phyloP scores from a whole-genome alignment of 148 eudicot species.

The Rhododendron kiyosumense region DNA sequence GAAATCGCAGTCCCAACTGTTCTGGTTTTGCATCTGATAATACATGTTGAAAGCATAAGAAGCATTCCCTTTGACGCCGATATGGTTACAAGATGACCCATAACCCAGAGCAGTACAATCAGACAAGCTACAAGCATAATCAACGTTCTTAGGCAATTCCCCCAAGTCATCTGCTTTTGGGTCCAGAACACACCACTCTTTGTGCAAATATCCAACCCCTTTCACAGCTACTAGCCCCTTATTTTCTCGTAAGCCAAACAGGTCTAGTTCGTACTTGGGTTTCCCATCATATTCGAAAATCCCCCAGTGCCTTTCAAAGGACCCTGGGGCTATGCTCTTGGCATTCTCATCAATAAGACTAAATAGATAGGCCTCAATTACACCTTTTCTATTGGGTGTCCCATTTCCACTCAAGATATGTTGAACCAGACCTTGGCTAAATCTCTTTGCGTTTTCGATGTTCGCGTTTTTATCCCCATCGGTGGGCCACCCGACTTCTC shows the following conservation, averaged over 20 bases:
- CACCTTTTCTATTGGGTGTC: slow-evolving; percentile 65
- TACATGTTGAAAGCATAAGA: slow-evolving; percentile 98
- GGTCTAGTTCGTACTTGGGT: slow-evolving; percentile 77
- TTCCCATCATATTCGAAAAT: slow-evolving; percentile 89
- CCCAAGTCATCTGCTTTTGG: slow-evolving; percentile 33
- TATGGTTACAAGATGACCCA: slow-evolving; percentile 78
- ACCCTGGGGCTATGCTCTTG: slow-evolving; percentile 85
- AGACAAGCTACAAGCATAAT: slow-evolving; percentile 83
- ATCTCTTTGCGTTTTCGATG: slow-evolving; percentile 57
- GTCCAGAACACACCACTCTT: slow-evolving; percentile 75
- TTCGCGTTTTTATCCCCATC: slow-evolving; percentile 81
- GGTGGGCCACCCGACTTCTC: slow-evolving; percentile 99
- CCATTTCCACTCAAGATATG: slow-evolving; percentile 64
- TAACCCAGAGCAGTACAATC: slow-evolving; percentile 91
- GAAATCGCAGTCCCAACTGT: slow-evolving; percentile 81
- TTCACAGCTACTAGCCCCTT: slow-evolving; percentile 54
- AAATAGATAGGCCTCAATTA: slow-evolving; percentile 57
- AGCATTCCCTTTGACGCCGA: slow-evolving; percentile 58
- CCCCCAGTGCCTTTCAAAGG: slow-evolving; percentile 98
- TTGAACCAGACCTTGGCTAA: slow-evolving; percentile 68
- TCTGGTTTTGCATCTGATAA: slow-evolving; percentile 66
- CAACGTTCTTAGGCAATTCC: slow-evolving; percentile 47
- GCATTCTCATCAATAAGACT: slow-evolving; percentile 83
- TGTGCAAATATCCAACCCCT: slow-evolving; percentile 58
- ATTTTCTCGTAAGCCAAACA: slow-evolving; percentile 41